phyloP scores from a whole-genome alignment of 352 stramenopile genomes.

The Globisporangium perplexum region DNA sequence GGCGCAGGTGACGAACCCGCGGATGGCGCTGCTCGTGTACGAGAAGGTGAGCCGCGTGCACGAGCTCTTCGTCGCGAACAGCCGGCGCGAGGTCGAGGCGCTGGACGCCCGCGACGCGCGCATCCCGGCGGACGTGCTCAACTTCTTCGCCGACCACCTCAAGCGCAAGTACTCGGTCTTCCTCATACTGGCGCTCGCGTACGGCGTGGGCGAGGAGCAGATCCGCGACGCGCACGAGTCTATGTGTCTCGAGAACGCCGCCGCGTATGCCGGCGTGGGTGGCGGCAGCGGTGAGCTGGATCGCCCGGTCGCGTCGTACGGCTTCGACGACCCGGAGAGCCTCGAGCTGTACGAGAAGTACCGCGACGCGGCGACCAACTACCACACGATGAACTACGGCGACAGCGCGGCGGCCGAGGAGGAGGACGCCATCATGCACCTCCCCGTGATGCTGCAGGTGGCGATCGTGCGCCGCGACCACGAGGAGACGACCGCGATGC shows the following conservation, averaged over 20 bases:
- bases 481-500: conserved; percentile 70
- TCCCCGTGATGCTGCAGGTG: conserved; percentile 86
- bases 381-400: conserved; percentile 85
- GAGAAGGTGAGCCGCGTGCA: conserved; percentile 87
- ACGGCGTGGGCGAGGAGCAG: conserved; percentile 68
- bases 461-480: conserved; percentile 58
- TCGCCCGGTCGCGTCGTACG: conserved; percentile 44
- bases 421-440: conserved; percentile 87
- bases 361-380: conserved; percentile 71
- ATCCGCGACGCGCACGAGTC: conserved; percentile 76
- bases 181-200: conserved; percentile 72
- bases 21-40: conserved; percentile 85
- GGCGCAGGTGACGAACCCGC: conserved; percentile 60
- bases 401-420: conserved; percentile 69
- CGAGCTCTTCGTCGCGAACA: conserved; percentile 78
- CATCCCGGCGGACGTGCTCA: conserved; percentile 55
- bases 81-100: conserved; percentile 62
- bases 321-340: conserved; percentile 73
- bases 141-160: conserved; percentile 82
- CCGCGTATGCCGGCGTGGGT: conserved; percentile 65
- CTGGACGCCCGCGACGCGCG: conserved; percentile 34
- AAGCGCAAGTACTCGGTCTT: conserved; percentile 88
- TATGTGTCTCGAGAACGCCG: conserved; percentile 80
- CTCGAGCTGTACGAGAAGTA: conserved; percentile 84
- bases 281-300: conserved; percentile 57